Base-by-base conservation (phyloP, 2,329 filamentous ascomycete species). In the Aspergillus latus region DNA sequence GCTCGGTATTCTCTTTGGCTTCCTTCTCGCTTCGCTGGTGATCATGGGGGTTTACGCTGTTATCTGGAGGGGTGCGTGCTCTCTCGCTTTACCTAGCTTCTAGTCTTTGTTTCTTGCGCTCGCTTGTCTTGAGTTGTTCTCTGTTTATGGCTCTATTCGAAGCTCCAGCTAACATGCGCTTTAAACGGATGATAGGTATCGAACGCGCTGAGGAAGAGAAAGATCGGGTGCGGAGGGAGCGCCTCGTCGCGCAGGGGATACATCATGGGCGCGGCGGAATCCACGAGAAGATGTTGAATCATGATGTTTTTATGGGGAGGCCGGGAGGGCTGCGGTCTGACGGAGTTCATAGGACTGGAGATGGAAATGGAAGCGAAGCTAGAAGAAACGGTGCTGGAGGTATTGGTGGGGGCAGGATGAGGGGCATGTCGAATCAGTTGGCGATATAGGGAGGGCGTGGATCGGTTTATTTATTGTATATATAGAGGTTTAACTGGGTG, bases 1-100 rank as follows among this genome's bases (percentile, higher is more conserved):
- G 61, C 61, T 76, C 16, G 73, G 73, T 28, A 67, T 75, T 29
- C 69, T 75, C 61, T 73, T 75, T 58, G 74, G 65, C 15, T 76
- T 76, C 53, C 62, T 75, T 1, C 63, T 52, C 21, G 66, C 68
- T 4, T 72, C 64, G 48, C 47, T 71, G 36, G 56, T 73, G 8
- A 71, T 68, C 5, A 71, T 75, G 57, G 68, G 44, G 0, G 54
- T 68, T 2, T 76, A 76, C 48, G 64, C 67, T 26, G 49, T 69
- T 39, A 54, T 73, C 45, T 76, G 73, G 73, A 63, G 67, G 32
- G 59, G 71, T 74, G 57, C 47, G 64, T 63, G 7, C n/a, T 16
- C 15, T 32, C 21, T 40, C n/a, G 15, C 29, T 52, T 36, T 21
- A 4, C 36, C 6, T 43, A 21, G n/a, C 21, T 21, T 21, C 21